A percentile compares a stretch with the other conserved stretches of the same genome.
Evolutionary conservation across 768 basidiomycete species (phyloP).

Genomic region (Leccinum arenicola): DNA sequence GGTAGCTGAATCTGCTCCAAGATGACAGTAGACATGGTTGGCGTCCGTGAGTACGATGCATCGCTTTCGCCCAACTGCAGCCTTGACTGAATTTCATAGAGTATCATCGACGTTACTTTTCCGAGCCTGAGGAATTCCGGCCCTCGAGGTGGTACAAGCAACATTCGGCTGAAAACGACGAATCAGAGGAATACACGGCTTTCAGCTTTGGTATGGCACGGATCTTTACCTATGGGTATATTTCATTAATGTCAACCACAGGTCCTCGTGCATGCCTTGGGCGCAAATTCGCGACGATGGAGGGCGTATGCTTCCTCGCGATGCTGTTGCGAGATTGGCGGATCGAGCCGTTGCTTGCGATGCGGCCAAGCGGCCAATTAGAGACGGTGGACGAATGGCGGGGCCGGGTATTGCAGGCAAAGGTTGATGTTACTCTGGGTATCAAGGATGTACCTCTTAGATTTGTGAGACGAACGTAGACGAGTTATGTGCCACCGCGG

Average conservation of each 20-base stretch:
- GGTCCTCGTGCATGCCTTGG: constrained; percentile 55
- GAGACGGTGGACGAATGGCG: constrained; percentile 26
- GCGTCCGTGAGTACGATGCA: constrained; percentile 21
- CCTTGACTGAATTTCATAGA: constrained; percentile 25
- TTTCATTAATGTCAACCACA: constrained; percentile 12
- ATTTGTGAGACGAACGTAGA: constrained; percentile 14
- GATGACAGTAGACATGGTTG: constrained; percentile 31
- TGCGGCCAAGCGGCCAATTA: constrained; percentile 5
- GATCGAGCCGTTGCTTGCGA: constrained; percentile 42
- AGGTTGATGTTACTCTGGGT: constrained; percentile 13
- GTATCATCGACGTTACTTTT: constrained; percentile 35
- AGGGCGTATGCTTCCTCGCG: constrained; percentile 52
- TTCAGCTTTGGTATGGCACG: constrained; percentile 22
- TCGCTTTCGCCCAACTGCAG: not conserved
- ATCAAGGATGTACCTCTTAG: constrained; percentile 23
- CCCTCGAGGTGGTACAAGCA: constrained; percentile 38
- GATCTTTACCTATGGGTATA: not conserved
- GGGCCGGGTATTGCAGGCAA: constrained; percentile 20
- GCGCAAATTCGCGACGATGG: constrained; percentile 51
- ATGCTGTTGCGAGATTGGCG: constrained; percentile 51
- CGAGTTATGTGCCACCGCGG: not conserved
- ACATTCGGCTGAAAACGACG: constrained; percentile 6
- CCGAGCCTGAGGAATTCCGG: constrained; percentile 35
- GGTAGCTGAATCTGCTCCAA: constrained; percentile 5
- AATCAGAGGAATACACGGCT: constrained; percentile 16